phyloP scores from a whole-genome alignment of 441 rosid genomes.

The Corymbia calophylla region DNA sequence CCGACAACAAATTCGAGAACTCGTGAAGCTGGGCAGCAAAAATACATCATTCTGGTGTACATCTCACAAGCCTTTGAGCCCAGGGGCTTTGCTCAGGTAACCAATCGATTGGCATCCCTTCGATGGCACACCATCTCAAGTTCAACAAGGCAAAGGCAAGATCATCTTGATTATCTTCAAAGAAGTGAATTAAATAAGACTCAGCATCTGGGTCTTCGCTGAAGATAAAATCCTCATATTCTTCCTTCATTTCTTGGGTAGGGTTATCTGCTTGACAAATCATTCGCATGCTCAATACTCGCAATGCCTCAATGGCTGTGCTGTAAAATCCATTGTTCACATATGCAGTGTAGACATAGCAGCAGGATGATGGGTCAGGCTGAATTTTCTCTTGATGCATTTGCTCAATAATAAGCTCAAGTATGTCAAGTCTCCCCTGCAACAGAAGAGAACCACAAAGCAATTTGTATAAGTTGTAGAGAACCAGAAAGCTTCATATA shows the following conservation, averaged over 20 bases:
- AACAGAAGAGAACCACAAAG: neutral
- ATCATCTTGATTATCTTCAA: constrained; percentile 29
- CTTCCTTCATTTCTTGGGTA: constrained; percentile 32
- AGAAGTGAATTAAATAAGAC: constrained; percentile 32
- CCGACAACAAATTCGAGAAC: neutral
- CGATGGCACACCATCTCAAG: constrained; percentile 78
- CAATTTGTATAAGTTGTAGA: neutral
- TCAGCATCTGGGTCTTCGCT: constrained; percentile 57
- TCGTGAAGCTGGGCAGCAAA: neutral
- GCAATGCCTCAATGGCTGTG: constrained; percentile 69
- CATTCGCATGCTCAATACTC: constrained; percentile 70
- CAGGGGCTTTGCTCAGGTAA: constrained; percentile 55
- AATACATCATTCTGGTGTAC: neutral
- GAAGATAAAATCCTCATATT: constrained; percentile 49
- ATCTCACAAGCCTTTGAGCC: constrained; percentile 37
- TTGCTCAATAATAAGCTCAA: constrained; percentile 54
- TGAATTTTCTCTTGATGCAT: constrained; percentile 49
- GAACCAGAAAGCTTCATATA: neutral
- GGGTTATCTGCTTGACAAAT: constrained; percentile 27
- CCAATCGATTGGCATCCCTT: constrained; percentile 50
- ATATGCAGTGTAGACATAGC: constrained; percentile 42
- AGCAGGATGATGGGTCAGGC: constrained; percentile 79
- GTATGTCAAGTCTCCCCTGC: constrained; percentile 58
- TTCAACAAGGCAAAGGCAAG: constrained; percentile 49
- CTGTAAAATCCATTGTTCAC: constrained; percentile 29